Base-by-base conservation (phyloP, 2,329 filamentous ascomycete genomes). In the Phoma sp. region DNA sequence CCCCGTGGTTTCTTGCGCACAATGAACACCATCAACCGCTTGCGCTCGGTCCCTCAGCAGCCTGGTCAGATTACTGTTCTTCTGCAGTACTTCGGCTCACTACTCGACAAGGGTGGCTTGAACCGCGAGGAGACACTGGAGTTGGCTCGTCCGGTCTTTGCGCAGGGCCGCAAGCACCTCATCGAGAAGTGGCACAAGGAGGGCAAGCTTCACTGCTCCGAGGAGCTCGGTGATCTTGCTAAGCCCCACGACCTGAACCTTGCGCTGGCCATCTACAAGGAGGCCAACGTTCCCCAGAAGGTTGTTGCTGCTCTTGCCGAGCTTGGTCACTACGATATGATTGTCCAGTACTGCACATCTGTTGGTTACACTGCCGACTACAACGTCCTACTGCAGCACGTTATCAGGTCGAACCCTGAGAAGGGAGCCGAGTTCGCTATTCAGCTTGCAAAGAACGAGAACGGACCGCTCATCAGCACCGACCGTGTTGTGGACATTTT, bases 181-280 rank as follows among this genome's bases (percentile, higher is more conserved):
- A 84, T 99, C 25, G 95, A 98, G 79, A 99, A 99, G 78, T 99
- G 96, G 96, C 85, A 98, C 75, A 89, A 89, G 71, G 95, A 98
- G 78, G 89, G 91, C 77, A 99, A 99, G 82, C 84, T 99, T 38
- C 91, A 96, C 74, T 93, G 90, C 78, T 98, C 95, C 0, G 95
- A 99, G 79, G 91, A 97, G 76, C 86, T 99, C 44, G 95, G 95
- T 79, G 96, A 99, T 74, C 86, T 96, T 67, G 90, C 98, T 45
- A 90, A 95, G 42, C 84, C 89, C 18, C 91, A 97, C 67, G 95
- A 99, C 72, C 82, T 96, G 68, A 88, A 89, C 72, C 83, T 98
- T 71, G 95, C 96, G 25, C 82, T 99, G 52, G 84, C 82, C 56
- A 92, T 99, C 66, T 99, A 98, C 77, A 84, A 95, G 57, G 90